phyloP scores from a whole-genome alignment of 768 basidiomycete genomes.

The Lactarius vividus region DNA sequence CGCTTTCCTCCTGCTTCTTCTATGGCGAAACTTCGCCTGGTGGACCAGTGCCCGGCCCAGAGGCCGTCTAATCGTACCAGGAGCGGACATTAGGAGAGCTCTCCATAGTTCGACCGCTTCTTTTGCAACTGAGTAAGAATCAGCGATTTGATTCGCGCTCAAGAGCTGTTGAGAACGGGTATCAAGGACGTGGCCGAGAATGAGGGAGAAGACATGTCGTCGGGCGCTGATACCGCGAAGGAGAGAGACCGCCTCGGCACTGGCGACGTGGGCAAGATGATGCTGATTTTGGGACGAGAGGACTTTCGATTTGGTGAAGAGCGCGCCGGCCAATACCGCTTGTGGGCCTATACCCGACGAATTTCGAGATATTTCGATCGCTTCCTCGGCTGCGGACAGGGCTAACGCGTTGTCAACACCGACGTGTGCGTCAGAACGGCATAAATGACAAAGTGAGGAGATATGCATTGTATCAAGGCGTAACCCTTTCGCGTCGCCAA shows the following conservation, averaged over 20 bases:
- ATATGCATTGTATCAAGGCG: not conserved
- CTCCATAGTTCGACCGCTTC: conserved; percentile 19
- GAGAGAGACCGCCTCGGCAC: conserved; percentile 4
- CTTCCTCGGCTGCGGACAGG: not conserved
- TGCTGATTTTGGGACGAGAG: conserved; percentile 10
- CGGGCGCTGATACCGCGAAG: conserved; percentile 3
- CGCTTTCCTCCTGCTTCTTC: not conserved
- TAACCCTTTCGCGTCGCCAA: not conserved
- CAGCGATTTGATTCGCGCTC: conserved; percentile 3
- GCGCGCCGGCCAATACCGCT: conserved; percentile 1
- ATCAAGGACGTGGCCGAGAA: conserved; percentile 19
- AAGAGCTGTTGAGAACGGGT: conserved; percentile 10
- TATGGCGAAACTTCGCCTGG: conserved; percentile 9
- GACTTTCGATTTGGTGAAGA: conserved; percentile 16
- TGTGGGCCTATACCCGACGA: not conserved
- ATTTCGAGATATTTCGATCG: conserved; percentile 4
- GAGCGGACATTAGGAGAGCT: conserved; percentile 1
- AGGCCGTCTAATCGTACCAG: not conserved
- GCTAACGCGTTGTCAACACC: conserved; percentile 1
- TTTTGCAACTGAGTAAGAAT: not conserved
- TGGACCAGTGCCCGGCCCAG: conserved; percentile 10
- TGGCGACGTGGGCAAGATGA: not conserved
- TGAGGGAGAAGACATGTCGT: conserved; percentile 7
- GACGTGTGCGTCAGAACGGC: not conserved
- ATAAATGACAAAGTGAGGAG: conserved; percentile 9